Base-by-base conservation (phyloP, 306 rosid genomes). In the Styphnolobium japonicum region DNA sequence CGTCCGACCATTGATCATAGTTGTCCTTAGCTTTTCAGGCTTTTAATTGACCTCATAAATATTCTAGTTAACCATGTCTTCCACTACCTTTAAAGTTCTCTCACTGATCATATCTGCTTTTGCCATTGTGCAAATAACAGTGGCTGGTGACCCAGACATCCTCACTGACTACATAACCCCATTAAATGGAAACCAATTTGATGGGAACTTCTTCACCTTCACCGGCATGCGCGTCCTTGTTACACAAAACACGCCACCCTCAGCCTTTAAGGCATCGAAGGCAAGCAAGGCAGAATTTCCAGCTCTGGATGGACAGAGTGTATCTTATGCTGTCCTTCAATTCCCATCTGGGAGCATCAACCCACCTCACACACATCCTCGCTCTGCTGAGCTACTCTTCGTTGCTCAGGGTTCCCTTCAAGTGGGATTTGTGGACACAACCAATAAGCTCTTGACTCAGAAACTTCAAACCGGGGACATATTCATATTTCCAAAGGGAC, bases 321-420 rank as follows among this genome's bases (percentile, higher is more conserved):
- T 91, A 1, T 76, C 92, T 1, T 82, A 72, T 21, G 90, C 93
- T 10, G 69, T 78, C 9, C 87, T 91, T 22, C 52, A 11, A 9
- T 89, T 19, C 85, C 86, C 87, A 0, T 8, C 66, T 0, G 78
- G 73, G 1, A 51, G 29, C 16, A 11, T 81, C 5, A 90, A 90
- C 57, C 90, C 94, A 0, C 90, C 86, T 0, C 92, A 88, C 79
- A 78, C 85, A 0, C 94, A 90, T 15, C 94, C 86, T 66, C 88
- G 88, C 5, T 82, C 92, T 0, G 89, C 90, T 2, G 92, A 88
- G 85, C 84, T 86, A 0, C 89, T 88, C 45, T 69, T 90, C 10
- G 29, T 83, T 0, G 27, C 2, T 7, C 9, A 1, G 5, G 92
- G 92, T 15, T 48, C 49, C 5, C 84, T 90, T 19, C 82, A 77